A percentile compares a stretch with the other conserved stretches of the same genome.
These are phyloP conservation scores for Pseudomonodictys pantanalensis DNA, from an alignment of 495 filamentous ascomycete species.

Conservation along the genomic window DNA sequence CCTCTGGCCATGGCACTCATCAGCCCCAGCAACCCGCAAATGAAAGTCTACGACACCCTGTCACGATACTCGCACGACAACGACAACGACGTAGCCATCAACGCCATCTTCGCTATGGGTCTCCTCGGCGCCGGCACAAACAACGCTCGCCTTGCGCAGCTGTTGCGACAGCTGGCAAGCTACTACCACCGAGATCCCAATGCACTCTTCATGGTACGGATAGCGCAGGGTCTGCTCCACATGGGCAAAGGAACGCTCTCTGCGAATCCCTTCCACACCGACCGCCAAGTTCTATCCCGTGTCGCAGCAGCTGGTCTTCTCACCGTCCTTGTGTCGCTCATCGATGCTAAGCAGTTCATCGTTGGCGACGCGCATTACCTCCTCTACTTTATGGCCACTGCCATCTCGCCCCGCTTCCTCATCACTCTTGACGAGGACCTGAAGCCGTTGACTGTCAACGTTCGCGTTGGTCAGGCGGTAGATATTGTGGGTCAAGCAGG, in stretches of 20 bases:
- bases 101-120: constrained; percentile 99
- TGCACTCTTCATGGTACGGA: constrained; percentile 97
- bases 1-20: constrained; percentile 97
- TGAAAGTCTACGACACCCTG: constrained; percentile 99
- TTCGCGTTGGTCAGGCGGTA: constrained; percentile 94
- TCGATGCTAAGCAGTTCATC: constrained; percentile 94
- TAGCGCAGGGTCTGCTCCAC: constrained; percentile 94
- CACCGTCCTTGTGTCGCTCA: constrained; percentile 83
- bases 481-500: constrained; percentile 98
- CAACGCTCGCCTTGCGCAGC: constrained; percentile 92
- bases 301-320: constrained; percentile 89
- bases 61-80: constrained; percentile 99
- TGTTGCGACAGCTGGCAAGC: constrained; percentile 89
- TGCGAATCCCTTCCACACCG: constrained; percentile 95
- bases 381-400: constrained; percentile 95
- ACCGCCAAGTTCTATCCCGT: constrained; percentile 88
- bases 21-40: constrained; percentile 96
- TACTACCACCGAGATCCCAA: constrained; percentile 98
- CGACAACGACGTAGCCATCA: constrained; percentile 96
- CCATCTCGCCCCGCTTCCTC: constrained; percentile 94
- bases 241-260: constrained; percentile 99
- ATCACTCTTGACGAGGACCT: constrained; percentile 93
- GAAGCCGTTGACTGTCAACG: constrained; percentile 90
- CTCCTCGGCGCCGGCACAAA: constrained; percentile 95
- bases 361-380: constrained; percentile 87